Conservation (phyloP, 306 rosid genomes). For the Rubus idaeus region DNA sequence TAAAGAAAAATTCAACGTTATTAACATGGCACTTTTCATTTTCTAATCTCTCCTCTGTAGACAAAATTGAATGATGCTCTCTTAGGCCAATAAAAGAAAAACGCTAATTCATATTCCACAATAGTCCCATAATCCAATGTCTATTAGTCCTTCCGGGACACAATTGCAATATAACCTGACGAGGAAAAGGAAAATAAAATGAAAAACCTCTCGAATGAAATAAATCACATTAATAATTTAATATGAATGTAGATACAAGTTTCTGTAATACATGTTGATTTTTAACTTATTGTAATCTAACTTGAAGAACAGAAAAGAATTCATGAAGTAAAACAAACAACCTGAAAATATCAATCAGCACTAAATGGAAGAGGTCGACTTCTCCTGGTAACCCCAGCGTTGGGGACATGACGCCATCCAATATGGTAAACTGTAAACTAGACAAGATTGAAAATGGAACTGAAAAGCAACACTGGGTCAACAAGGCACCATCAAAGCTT, state of each 20-base stretch:
- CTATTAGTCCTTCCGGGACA: background rate
- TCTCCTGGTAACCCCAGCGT: conserved; percentile 24
- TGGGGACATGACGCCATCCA: conserved; percentile 26
- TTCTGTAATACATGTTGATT: background rate
- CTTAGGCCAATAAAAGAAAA: background rate
- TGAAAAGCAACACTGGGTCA: conserved; percentile 15
- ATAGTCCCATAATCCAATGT: background rate
- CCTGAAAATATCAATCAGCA: conserved; percentile 1
- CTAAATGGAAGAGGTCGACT: conserved; percentile 21
- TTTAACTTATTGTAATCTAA: background rate
- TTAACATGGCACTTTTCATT: too few relatives aligned
- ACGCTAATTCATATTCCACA: background rate
- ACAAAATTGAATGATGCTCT: background rate
- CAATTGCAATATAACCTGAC: background rate
- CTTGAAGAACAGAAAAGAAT: background rate
- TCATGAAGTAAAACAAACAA: background rate
- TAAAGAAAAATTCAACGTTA: background rate
- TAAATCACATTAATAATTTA: background rate
- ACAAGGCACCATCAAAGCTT: conserved; percentile 36
- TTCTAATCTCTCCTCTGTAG: too few relatives aligned
- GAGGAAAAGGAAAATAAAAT: background rate
- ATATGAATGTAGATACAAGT: background rate
- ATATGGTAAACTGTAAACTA: conserved; percentile 7
- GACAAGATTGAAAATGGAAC: conserved; percentile 34
- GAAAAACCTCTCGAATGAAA: background rate